Conservation (phyloP, 805 yeast genomes). For the Yamadazyma laniorum region DNA sequence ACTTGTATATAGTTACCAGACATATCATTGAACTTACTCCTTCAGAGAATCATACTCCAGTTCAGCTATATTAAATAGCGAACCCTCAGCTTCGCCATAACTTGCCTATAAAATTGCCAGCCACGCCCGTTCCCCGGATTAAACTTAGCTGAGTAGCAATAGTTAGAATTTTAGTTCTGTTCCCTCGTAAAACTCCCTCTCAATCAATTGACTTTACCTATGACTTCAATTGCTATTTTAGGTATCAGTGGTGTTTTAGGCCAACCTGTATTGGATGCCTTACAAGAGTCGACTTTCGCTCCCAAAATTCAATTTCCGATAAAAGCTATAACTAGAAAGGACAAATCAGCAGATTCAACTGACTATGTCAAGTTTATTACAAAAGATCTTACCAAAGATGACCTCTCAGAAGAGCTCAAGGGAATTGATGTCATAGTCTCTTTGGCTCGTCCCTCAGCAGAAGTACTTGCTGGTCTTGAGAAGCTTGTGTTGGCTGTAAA, state of each 20-base stretch:
- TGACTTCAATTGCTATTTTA: slow-evolving; percentile 45
- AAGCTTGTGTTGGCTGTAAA: slow-evolving; percentile 38
- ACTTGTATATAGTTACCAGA: no score
- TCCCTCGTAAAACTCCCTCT: no score
- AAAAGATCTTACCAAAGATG: slow-evolving; percentile 23
- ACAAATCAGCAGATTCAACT: slow-evolving; percentile 22
- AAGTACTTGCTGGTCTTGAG: slow-evolving; percentile 32
- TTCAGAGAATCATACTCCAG: no score
- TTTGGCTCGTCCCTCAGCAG: slow-evolving; percentile 34
- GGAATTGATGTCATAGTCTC: slow-evolving; percentile 54
- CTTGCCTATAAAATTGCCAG: no score
- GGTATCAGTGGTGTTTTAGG: slow-evolving; percentile 57
- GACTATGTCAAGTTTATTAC: slow-evolving; percentile 39
- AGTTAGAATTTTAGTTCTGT: no score
- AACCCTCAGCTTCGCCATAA: no score
- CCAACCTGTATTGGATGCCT: slow-evolving; percentile 43
- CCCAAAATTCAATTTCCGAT: slow-evolving; percentile 47
- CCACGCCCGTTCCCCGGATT: no score
- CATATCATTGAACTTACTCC: no score
- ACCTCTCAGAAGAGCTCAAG: slow-evolving; percentile 33
- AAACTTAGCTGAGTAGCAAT: no score
- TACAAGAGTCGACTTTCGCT: slow-evolving; percentile 42
- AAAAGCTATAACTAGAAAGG: slow-evolving; percentile 49
- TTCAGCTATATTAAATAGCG: no score
- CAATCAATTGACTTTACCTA: no score